These are phyloP conservation scores for Thermochaetoides thermophila DNA, from an alignment of 495 filamentous ascomycete species.

Conservation along the genomic window DNA sequence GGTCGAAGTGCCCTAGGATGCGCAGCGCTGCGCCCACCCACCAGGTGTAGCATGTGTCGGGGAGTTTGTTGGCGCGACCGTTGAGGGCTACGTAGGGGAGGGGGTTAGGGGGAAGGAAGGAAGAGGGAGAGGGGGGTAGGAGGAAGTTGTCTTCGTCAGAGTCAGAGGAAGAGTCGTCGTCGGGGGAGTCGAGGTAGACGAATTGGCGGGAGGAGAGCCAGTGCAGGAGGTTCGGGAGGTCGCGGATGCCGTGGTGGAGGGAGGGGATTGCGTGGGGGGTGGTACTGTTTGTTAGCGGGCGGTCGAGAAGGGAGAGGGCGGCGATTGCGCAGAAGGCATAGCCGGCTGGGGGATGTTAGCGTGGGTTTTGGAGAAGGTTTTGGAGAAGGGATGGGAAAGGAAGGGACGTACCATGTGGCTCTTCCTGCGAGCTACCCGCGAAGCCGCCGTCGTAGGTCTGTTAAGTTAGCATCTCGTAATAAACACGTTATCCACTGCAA, in stretches of 20 bases:
- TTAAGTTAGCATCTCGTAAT: constrained; percentile 7
- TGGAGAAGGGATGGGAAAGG: no score
- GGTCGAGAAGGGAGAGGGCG: constrained; percentile 56
- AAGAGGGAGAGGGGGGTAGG: constrained; percentile 22
- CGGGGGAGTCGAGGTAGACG: constrained; percentile 31
- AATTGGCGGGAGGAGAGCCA: constrained; percentile 51
- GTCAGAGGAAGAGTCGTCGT: constrained; percentile 29
- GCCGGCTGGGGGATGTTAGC: constrained; percentile 41
- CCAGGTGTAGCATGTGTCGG: constrained; percentile 90
- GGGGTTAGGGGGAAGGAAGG: constrained; percentile 19
- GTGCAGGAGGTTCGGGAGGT: constrained; percentile 20
- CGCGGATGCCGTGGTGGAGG: constrained; percentile 21
- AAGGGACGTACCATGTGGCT: constrained; percentile 62
- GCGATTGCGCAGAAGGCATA: constrained; percentile 75
- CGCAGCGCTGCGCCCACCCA: constrained; percentile 66
- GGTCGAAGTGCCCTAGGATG: constrained; percentile 41
- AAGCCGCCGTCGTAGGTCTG: constrained; percentile 89
- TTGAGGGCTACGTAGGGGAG: constrained; percentile 52
- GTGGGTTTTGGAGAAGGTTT: no score
- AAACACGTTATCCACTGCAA: background rate
- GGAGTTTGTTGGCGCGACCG: constrained; percentile 73
- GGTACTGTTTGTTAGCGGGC: constrained; percentile 20
- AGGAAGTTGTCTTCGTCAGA: constrained; percentile 24
- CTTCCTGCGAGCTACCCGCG: constrained; percentile 62
- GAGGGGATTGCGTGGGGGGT: constrained; percentile 17